These are phyloP conservation scores for Coniferiporia sulphurascens DNA, from an alignment of 1,284 basidiomycete species.

Conservation along the genomic window DNA sequence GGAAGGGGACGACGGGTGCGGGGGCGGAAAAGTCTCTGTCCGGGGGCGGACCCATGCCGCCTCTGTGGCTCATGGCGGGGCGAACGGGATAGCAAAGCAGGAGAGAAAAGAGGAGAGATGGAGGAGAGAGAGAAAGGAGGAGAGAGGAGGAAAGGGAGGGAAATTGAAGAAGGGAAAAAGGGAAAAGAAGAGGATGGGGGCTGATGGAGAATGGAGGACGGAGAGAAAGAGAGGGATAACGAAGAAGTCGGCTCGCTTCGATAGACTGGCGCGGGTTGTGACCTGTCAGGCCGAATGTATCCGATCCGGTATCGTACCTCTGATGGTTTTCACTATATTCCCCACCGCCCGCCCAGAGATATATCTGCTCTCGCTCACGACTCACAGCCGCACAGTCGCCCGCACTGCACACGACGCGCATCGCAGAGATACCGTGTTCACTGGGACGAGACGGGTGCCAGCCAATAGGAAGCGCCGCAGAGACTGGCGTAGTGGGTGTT, in stretches of 20 bases:
- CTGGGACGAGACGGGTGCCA: neutral
- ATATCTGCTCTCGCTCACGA: too few relatives aligned
- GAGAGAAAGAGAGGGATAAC: conserved; percentile 20
- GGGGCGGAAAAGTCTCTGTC: conserved; percentile 32
- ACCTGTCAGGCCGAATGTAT: conserved; percentile 10
- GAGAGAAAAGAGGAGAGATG: too few relatives aligned
- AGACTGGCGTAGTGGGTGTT: neutral
- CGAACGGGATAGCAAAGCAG: neutral
- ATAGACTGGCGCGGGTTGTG: neutral
- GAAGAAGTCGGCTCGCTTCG: conserved; percentile 12
- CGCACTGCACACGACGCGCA: too few relatives aligned
- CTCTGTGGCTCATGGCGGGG: conserved; percentile 27
- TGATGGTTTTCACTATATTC: conserved; percentile 7
- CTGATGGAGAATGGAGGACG: conserved; percentile 20
- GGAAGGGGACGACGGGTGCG: conserved; percentile 13
- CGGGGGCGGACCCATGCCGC: conserved; percentile 26
- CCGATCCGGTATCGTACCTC: conserved; percentile 11
- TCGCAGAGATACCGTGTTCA: too few relatives aligned
- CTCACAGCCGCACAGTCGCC: too few relatives aligned
- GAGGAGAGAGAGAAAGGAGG: neutral
- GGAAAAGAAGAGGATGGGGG: conserved; percentile 21
- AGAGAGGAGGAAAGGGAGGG: neutral
- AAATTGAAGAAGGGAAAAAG: conserved; percentile 13
- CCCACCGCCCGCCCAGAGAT: neutral
- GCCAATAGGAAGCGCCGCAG: neutral